Conservation (phyloP, 306 rosid species). For the Quercus engelmannii region DNA sequence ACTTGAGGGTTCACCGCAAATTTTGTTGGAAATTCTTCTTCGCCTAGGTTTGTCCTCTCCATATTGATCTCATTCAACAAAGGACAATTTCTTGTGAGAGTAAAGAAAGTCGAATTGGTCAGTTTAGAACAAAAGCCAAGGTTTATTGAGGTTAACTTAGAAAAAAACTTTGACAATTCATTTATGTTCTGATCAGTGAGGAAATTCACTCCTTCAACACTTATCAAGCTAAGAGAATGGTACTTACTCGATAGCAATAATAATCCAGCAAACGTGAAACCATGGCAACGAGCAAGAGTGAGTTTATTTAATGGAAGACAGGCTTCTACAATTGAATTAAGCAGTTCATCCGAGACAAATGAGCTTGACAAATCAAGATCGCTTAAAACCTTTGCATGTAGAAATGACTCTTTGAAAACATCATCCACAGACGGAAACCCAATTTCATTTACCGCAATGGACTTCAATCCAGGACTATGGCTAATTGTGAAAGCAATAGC, state of each 20-base stretch:
- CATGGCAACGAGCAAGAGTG: slow-evolving; percentile 24
- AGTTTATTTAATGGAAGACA: slow-evolving; percentile 56
- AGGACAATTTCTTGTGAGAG: slow-evolving; percentile 45
- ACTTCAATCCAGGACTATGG: slow-evolving; percentile 35
- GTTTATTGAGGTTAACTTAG: slow-evolving; percentile 34
- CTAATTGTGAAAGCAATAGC: slow-evolving; percentile 41
- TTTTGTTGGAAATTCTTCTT: neutral
- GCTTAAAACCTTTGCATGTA: slow-evolving; percentile 25
- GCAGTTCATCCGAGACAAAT: slow-evolving; percentile 44
- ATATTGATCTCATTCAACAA: slow-evolving; percentile 39
- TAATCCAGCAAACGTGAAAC: slow-evolving; percentile 40
- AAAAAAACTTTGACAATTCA: slow-evolving; percentile 38
- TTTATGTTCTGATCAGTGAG: slow-evolving; percentile 34
- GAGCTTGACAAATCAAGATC: slow-evolving; percentile 35
- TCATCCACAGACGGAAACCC: slow-evolving; percentile 13
- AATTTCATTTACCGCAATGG: slow-evolving; percentile 15
- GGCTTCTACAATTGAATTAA: slow-evolving; percentile 40
- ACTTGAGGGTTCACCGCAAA: slow-evolving; percentile 27
- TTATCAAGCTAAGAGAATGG: slow-evolving; percentile 41
- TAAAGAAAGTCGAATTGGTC: slow-evolving; percentile 41
- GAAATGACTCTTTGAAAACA: slow-evolving; percentile 30
- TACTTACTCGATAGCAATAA: slow-evolving; percentile 33
- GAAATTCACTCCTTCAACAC: slow-evolving; percentile 33
- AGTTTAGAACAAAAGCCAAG: slow-evolving; percentile 36
- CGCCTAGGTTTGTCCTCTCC: slow-evolving; percentile 32